Percentiles rank a stretch among this genome's conserved stretches.
Conservation (phyloP, 2,329 filamentous ascomycete species). For the Pseudocercospora fuligena region DNA sequence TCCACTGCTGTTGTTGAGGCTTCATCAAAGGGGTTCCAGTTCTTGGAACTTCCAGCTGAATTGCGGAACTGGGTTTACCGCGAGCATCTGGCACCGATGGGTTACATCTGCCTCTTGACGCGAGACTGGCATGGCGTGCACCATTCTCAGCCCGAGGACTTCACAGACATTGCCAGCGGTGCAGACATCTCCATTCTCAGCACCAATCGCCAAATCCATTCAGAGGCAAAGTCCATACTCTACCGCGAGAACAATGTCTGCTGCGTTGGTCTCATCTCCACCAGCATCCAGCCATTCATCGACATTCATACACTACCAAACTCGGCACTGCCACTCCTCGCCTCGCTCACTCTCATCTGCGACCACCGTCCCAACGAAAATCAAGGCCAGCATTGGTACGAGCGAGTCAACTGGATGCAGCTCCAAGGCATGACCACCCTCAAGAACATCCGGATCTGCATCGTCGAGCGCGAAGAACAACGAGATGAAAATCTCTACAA, state of each 20-base stretch:
- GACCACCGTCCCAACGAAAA: constrained; percentile 8
- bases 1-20: neutral
- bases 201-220: constrained; percentile 37
- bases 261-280: constrained; percentile 7
- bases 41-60: constrained; percentile 29
- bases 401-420: constrained; percentile 21
- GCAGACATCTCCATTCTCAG: constrained; percentile 11
- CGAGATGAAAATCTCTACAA: neutral
- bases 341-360: constrained; percentile 20
- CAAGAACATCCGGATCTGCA: constrained; percentile 23
- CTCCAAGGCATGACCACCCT: constrained; percentile 23
- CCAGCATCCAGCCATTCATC: constrained; percentile 12
- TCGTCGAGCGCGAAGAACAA: constrained; percentile 19
- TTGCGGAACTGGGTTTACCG: constrained; percentile 27
- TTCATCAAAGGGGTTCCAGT: constrained; percentile 16
- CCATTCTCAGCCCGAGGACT: neutral
- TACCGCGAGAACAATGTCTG: constrained; percentile 42
- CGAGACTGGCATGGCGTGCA: constrained; percentile 1
- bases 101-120: constrained; percentile 23
- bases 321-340: constrained; percentile 13
- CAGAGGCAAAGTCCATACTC: constrained; percentile 44
- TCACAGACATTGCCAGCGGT: neutral
- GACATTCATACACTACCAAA: constrained; percentile 11
- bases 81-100: constrained; percentile 22
- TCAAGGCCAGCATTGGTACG: constrained; percentile 2